These are phyloP conservation scores for Pseudotsuga menziesii DNA, from an alignment of 75 land plant species.

Conservation along the genomic window DNA sequence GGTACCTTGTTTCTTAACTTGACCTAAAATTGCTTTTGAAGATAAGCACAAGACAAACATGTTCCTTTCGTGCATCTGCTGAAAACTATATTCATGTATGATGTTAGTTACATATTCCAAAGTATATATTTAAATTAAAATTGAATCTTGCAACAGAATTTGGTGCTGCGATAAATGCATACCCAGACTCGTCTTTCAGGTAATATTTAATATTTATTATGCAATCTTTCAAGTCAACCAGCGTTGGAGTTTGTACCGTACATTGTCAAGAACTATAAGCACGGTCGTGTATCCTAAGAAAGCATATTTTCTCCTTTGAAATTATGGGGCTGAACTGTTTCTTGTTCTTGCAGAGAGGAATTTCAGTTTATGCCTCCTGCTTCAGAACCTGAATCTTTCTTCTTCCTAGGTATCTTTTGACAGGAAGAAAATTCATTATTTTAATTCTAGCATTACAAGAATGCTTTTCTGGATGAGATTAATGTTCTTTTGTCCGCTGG, in stretches of 20 bases:
- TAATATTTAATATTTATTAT: constrained; percentile 4
- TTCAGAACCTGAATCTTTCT: constrained; percentile 5
- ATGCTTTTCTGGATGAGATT: neutral
- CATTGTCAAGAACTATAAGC: neutral
- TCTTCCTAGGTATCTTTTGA: constrained; percentile 8
- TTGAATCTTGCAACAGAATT: neutral
- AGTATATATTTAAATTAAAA: neutral
- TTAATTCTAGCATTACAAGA: neutral
- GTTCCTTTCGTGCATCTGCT: neutral
- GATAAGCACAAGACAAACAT: neutral
- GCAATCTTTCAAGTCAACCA: neutral
- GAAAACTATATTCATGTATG: neutral
- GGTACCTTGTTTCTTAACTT: neutral
- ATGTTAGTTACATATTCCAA: neutral
- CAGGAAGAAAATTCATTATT: neutral
- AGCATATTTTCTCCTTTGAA: neutral
- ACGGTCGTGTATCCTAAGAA: neutral
- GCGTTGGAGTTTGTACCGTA: neutral
- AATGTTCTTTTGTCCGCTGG: neutral
- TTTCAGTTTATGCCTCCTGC: neutral
- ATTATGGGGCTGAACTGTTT: neutral
- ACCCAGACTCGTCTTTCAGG: constrained; percentile 7
- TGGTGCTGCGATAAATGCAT: constrained; percentile 2
- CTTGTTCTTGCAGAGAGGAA: neutral
- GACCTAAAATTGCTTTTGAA: neutral